Evolutionary conservation across 78 protist genomes (phyloP), one percentile per base, ranked within the genome.

Genomic region (Dictyostelium brefeldianum): DNA sequence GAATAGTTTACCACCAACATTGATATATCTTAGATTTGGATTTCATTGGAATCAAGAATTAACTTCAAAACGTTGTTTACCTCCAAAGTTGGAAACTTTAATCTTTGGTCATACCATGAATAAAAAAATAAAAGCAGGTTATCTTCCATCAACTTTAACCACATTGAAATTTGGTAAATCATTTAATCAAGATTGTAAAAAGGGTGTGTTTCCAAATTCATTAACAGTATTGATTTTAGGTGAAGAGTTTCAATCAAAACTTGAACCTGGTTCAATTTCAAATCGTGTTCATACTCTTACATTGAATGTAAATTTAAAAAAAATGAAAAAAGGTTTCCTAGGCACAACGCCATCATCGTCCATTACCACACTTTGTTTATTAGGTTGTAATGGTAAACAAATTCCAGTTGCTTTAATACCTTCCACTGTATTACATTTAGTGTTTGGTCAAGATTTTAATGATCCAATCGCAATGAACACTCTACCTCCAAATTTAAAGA

Each of bases 391-490:
- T 20, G 22, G 18, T 27, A 43, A 67, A 67, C 43, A 36, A 15
- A 27, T 67, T 12, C 75, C 75, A 29, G 12, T 25, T 31, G 48
- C 15, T 67, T 14, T 67, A 27, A 31, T 67, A 27, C 75, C 75
- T 12, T 2, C 5, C 0, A 20, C 50, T 43, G 27, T 71, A 1
- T 20, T 15, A 14, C 22, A n/a, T n/a, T 15, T 71, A 20, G 50
- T 22, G 3, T 71, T 71, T n/a, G 79, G 79, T 41, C 54, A 71
- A 71, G 22, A 17, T 20, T 71, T n/a, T 20, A 71, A 71, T 71
- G 54, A 43, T 4, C 22, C 47, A 25, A 12, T 43, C 0, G 4
- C 9, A 11, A n/a, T 27, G 12, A 43, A 71, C 22, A 20, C 22
- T 15, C 27, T 67, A 31, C 75, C 75, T 14, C 15, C 22, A 12